Evolutionary conservation across 1,139 yeast species (phyloP), one percentile per base, ranked within the genome.

Genomic region (Torulaspora globosa): DNA sequence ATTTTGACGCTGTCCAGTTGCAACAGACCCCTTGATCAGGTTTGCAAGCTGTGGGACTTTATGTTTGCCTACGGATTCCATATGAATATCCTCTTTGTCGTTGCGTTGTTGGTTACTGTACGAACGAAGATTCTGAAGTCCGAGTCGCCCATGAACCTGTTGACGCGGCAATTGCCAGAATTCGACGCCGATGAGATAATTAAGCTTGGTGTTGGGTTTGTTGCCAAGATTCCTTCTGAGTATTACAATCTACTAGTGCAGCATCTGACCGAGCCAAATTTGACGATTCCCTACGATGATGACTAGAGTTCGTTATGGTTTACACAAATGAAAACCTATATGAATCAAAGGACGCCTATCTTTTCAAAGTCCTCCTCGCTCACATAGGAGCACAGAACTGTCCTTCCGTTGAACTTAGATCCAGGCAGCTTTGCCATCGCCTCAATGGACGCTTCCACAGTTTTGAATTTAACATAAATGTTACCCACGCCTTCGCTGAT

Each of bases 21-120:
- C 60, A 88, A 95, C 2, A 96, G 95, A 8, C 94, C 96, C 0
- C 69, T 90, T 42, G 70, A 73, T 23, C 86, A 89, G 52, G 88
- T 86, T 0, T 68, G 89, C 38, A 76, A 81, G 46, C 70, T 89
- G 23, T 89, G 97, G 97, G 97, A 89, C 64, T 84, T 88, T 54
- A 68, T 88, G 59, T 84, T 89, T 65, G 95, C 97, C 2, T 89
- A 87, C 59, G 97, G 97, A 0, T 79, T 86, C 24, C 96, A 90
- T 62, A 76, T 89, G 82, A 89, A 89, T 65, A 76, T 90, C 26
- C 70, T 90, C 29, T 85, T 89, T 56, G 79, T 89, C 9, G 89
- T 89, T 14, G 95, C 97, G 0, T 95, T 88, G 63, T 69, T 89
- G 37, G 80, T 86, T 11, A 71, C 83, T 43, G 82, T 84, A 53